phyloP scores from a whole-genome alignment of 1,284 basidiomycete species.

The Agroathelia rolfsii region DNA sequence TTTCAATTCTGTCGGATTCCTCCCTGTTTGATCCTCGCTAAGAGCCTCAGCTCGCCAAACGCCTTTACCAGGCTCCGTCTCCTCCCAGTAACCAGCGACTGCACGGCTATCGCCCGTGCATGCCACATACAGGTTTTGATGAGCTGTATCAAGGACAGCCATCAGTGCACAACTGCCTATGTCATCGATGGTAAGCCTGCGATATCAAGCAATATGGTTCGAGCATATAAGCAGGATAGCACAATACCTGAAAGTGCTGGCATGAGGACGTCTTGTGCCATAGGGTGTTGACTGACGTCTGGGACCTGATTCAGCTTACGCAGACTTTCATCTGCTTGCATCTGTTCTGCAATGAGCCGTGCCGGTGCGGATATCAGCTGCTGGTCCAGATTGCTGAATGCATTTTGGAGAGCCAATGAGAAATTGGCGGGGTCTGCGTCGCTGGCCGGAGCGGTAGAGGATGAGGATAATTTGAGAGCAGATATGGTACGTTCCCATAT shows the following conservation, averaged over 20 bases:
- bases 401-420: conserved; percentile 63
- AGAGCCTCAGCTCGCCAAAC: conserved; percentile 87
- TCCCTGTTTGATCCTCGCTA: conserved; percentile 91
- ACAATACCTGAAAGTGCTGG: conserved; percentile 66
- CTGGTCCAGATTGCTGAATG: conserved; percentile 71
- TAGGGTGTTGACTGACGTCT: conserved; percentile 61
- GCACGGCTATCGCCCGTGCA: conserved; percentile 92
- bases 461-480: conserved; percentile 29
- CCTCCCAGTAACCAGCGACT: conserved; percentile 88
- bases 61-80: conserved; percentile 43
- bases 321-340: conserved; percentile 40
- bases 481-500: conserved; percentile 31
- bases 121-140: conserved; percentile 79
- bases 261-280: conserved; percentile 60
- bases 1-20: conserved; percentile 75
- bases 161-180: conserved; percentile 82
- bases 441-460: conserved; percentile 23
- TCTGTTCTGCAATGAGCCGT: conserved; percentile 52
- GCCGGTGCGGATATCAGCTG: conserved; percentile 75
- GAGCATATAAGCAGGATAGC: no score
- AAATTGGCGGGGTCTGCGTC: conserved; percentile 56
- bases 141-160: conserved; percentile 76
- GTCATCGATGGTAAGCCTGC: conserved; percentile 2
- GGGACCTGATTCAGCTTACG: conserved; percentile 44
- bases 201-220: neutral